Evolutionary conservation across 768 basidiomycete genomes (phyloP).

Genomic region (Bullera alba): DNA sequence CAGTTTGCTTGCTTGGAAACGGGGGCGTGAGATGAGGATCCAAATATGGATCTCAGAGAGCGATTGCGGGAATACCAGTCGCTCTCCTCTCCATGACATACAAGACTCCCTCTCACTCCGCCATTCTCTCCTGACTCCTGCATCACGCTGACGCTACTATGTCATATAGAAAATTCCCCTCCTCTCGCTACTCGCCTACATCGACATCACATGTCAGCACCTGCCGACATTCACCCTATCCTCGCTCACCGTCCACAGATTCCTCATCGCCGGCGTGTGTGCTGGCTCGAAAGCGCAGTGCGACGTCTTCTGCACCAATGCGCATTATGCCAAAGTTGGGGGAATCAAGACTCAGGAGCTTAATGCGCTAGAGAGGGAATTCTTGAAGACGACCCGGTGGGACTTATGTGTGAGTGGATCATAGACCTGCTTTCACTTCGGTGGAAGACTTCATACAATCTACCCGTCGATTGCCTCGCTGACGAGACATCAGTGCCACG

Average conservation of each 20-base stretch:
- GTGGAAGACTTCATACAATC: not conserved
- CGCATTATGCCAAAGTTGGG: constrained; percentile 90
- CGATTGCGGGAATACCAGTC: too few species aligned
- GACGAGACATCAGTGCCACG: constrained; percentile 63
- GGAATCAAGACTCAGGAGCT: constrained; percentile 86
- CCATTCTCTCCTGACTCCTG: too few species aligned
- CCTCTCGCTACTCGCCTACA: constrained; percentile 45
- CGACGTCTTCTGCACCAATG: constrained; percentile 92
- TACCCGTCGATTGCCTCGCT: not conserved
- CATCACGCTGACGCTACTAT: not conserved
- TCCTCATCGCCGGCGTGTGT: constrained; percentile 86
- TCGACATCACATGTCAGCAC: constrained; percentile 65
- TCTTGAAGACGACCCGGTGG: constrained; percentile 88
- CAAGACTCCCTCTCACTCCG: too few species aligned
- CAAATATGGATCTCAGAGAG: too few species aligned
- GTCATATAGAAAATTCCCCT: constrained; percentile 43
- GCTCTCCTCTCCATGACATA: too few species aligned
- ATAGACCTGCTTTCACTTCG: not conserved
- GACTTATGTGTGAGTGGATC: constrained; percentile 65
- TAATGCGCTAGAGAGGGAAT: constrained; percentile 90
- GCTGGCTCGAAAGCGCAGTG: constrained; percentile 91
- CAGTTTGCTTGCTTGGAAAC: too few species aligned
- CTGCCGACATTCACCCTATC: constrained; percentile 84
- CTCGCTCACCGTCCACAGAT: constrained; percentile 94
- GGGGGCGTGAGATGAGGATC: too few species aligned